Evolutionary conservation across 1,139 yeast species (phyloP), one percentile per base, ranked within the genome.

Genomic region (Hansenula sp.): DNA sequence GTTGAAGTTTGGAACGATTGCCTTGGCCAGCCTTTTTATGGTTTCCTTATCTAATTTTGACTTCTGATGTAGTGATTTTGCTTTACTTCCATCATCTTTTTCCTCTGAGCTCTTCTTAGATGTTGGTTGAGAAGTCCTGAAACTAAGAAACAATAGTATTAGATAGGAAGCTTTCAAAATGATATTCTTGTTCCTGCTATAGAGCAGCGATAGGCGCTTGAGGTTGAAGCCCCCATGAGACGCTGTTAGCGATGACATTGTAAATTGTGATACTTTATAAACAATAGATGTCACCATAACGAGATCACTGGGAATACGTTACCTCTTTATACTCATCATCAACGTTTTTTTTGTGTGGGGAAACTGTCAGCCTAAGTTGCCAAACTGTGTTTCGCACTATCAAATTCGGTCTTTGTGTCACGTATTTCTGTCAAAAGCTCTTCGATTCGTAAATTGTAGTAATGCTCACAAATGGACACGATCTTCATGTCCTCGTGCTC

Each of bases 151-250:
- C 11, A 73, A 60, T 32, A 73, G 61, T 27, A 73, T 57, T 36
- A 73, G 63, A 50, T 75, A 77, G 2, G 77, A 71, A 3, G 75
- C 62, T 47, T 75, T 70, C 39, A 77, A 60, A 9, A 79, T 65
- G 25, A 69, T 53, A 25, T 74, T 68, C 48, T 79, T 61, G 56
- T 75, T 74, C 40, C 69, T 44, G 7, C 64, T 61, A 38, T 66
- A 60, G 39, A 75, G 62, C 28, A 36, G n/a, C 44, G 39, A 19
- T 44, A 37, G 24, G 31, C 28, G 17, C 20, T 27, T 33, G 30
- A 24, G 25, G 26, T 34, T 10, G 19, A 33, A 7, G 3, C 9
- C 7, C 18, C n/a, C 19, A 18, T 7, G 6, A 7, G 29, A 6
- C 20, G 16, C 8, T 8, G 11, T 13, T 4, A 18, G 7, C n/a